Base-by-base conservation (phyloP, 192 early-diverging fungal genomes). In the Gryganskiella cystojenkinii region DNA sequence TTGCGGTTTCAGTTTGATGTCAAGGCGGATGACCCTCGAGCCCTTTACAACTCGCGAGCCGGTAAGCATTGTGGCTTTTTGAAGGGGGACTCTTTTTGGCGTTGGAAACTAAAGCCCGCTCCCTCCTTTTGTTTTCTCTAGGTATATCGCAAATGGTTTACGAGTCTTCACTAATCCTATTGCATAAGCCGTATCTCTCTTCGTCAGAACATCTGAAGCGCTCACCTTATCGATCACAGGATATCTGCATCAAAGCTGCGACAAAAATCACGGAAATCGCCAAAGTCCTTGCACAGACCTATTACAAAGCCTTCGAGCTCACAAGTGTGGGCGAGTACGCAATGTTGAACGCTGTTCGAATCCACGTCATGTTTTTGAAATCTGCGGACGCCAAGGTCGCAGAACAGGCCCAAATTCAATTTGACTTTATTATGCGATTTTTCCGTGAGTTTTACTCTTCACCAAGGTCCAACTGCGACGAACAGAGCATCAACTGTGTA, bases 181-280 rank as follows among this genome's bases (percentile, higher is more conserved):
- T 78, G 6, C 74, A 78, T 31, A 78, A 78, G 17, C 74, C 74
- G 4, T 78, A 78, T 43, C 55, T 78, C 13, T 64, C 66, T 0
- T 74, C 71, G 3, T 78, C 74, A 15, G 66, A 78, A 44, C 74
- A 78, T 22, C 50, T 78, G 9, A 78, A 78, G 43, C 66, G 74
- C 13, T 78, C 74, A 0, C 74, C 74, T 5, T 78, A 78, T 45
- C 66, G 74, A 11, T 78, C 74, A n/a, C 74, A 78, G 44, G 74
- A 78, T 49, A 78, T 78, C 51, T 78, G 74, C 19, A 69, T 78
- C 67, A 78, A 69, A 40, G 65, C 74, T 17, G 74, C 74, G 13
- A 69, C 66, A 58, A 78, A 78, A 33, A 78, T 78, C 50, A 78
- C 74, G 0, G 74, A 78, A 15, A 78, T 78, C 59, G 74, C 65